These are phyloP conservation scores for Suillus plorans DNA, from an alignment of 768 basidiomycete genomes.

Conservation along the genomic window DNA sequence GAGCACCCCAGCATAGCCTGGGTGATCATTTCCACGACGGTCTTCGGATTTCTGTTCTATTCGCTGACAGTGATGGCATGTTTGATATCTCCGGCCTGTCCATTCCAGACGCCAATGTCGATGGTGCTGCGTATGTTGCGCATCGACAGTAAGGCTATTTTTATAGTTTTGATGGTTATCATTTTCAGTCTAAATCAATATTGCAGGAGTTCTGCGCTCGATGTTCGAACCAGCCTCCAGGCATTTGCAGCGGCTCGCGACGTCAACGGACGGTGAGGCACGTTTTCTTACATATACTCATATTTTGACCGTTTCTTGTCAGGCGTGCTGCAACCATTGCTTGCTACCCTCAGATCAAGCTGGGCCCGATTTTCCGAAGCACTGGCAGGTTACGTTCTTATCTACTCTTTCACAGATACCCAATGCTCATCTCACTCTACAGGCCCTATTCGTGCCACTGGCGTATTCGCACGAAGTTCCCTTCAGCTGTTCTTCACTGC, in stretches of 20 bases:
- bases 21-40: background rate
- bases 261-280: background rate
- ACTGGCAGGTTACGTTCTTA: background rate
- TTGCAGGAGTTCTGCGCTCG: background rate
- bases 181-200: background rate
- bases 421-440: background rate
- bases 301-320: background rate
- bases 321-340: background rate
- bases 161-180: rapidly evolving
- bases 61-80: background rate
- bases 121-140: background rate
- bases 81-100: background rate
- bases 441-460: background rate
- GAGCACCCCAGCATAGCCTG: background rate
- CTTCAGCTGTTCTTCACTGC: background rate
- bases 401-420: background rate
- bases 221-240: background rate
- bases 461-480: background rate
- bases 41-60: constrained; percentile 1
- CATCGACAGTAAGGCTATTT: background rate
- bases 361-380: background rate
- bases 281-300: background rate
- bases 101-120: constrained; percentile 7
- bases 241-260: background rate
- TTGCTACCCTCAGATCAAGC: too few relatives aligned